phyloP scores from a whole-genome alignment of 2,329 filamentous ascomycete genomes.

The Penicillium sp. region DNA sequence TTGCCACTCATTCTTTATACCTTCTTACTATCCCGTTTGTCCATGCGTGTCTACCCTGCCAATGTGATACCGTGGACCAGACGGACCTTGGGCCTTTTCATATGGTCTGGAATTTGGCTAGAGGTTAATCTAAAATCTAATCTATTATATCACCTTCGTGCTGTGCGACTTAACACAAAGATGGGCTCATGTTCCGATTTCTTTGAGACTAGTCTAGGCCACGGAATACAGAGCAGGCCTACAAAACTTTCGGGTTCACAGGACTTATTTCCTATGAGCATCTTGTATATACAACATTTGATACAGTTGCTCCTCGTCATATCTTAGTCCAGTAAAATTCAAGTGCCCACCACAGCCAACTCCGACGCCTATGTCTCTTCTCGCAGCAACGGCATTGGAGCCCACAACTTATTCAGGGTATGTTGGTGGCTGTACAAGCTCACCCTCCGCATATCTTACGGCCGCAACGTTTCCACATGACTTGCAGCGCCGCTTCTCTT shows the following conservation, averaged over 20 bases:
- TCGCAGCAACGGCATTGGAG: background rate
- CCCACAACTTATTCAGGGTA: constrained; percentile 28
- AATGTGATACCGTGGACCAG: background rate
- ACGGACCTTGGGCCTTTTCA: too few species aligned
- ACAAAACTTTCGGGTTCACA: too few species aligned
- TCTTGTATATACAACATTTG: too few species aligned
- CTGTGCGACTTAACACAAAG: too few species aligned
- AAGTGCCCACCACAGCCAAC: too few species aligned
- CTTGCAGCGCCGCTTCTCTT: constrained; percentile 65
- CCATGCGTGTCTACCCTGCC: background rate
- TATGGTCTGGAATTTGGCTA: background rate
- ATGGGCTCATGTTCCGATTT: too few species aligned
- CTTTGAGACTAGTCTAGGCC: too few species aligned
- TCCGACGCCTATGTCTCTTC: background rate
- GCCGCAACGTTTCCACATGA: constrained; percentile 72
- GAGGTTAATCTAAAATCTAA: background rate
- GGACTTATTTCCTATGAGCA: too few species aligned
- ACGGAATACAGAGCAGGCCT: too few species aligned
- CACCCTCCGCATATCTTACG: constrained; percentile 36
- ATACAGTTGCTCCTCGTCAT: too few species aligned
- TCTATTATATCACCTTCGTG: background rate
- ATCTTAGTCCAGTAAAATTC: too few species aligned
- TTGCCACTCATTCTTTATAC: background rate
- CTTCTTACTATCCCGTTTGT: background rate
- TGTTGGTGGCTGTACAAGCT: constrained; percentile 40